Evolutionary conservation across 257 asterid genomes (phyloP).

Genomic region (Gentiana macrophylla): DNA sequence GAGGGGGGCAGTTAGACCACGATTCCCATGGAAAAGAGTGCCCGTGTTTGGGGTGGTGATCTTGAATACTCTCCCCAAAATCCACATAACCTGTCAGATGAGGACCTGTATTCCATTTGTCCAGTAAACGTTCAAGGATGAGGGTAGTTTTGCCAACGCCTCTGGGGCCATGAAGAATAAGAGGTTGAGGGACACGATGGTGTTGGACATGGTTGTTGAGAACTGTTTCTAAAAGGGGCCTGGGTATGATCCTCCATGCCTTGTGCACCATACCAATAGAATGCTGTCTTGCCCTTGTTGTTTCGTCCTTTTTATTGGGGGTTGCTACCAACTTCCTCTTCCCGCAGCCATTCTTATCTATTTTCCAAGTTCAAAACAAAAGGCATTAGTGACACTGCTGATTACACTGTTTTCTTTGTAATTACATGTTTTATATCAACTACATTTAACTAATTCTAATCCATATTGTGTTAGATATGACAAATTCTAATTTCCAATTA

Average conservation of each 20-base stretch:
- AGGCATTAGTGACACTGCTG: too few relatives aligned
- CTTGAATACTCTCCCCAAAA: constrained; percentile 68
- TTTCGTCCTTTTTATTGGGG: too few relatives aligned
- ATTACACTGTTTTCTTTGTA: too few relatives aligned
- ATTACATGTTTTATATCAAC: too few relatives aligned
- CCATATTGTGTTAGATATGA: too few relatives aligned
- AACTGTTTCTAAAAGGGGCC: constrained; percentile 75
- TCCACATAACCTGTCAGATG: constrained; percentile 84
- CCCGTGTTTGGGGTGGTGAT: constrained; percentile 83
- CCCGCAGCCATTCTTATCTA: too few relatives aligned
- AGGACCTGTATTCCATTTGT: constrained; percentile 87
- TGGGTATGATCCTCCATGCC: constrained; percentile 84
- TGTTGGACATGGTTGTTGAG: constrained; percentile 91
- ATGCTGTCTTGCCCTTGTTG: too few relatives aligned
- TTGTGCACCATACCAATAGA: constrained; percentile 35
- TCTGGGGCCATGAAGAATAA: constrained; percentile 94
- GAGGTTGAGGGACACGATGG: constrained; percentile 90
- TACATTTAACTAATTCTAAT: too few relatives aligned
- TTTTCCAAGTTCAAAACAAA: too few relatives aligned
- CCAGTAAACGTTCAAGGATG: constrained; percentile 76
- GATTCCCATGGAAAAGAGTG: constrained; percentile 86
- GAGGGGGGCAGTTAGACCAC: constrained; percentile 60
- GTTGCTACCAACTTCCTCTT: too few relatives aligned
- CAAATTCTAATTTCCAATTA: too few relatives aligned
- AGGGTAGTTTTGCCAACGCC: constrained; percentile 98